These are phyloP conservation scores for Apiotrichum brassicae DNA, from an alignment of 1,284 basidiomycete genomes.

Conservation along the genomic window DNA sequence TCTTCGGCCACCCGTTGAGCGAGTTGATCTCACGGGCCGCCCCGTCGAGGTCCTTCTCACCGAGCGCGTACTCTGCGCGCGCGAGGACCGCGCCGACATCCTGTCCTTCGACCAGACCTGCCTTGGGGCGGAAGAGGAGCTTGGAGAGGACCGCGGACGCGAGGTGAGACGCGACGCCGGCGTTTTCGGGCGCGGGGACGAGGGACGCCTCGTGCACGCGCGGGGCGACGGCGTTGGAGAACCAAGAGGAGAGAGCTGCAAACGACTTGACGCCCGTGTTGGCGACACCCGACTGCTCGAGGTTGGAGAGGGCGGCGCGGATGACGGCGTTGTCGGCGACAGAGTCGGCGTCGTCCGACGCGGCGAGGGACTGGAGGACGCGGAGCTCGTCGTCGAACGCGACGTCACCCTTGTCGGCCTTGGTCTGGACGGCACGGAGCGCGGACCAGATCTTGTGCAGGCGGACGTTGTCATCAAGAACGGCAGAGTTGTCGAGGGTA, in stretches of 20 bases:
- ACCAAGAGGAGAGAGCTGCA: constrained; percentile 83
- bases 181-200: constrained; percentile 64
- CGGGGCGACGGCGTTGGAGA: constrained; percentile 74
- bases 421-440: constrained; percentile 50
- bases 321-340: constrained; percentile 50
- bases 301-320: constrained; percentile 59
- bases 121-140: constrained; percentile 70
- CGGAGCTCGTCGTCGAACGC: constrained; percentile 84
- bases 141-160: constrained; percentile 69
- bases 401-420: constrained; percentile 54
- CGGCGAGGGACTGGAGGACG: constrained; percentile 61
- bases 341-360: constrained; percentile 53
- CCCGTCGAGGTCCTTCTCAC: constrained; percentile 86
- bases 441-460: constrained; percentile 57
- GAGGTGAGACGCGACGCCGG: constrained; percentile 81
- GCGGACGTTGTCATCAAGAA: constrained; percentile 82
- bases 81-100: constrained; percentile 83
- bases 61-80: constrained; percentile 81
- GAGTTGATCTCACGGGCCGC: constrained; percentile 90
- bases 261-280: constrained; percentile 85
- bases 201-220: constrained; percentile 80
- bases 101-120: constrained; percentile 60
- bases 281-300: constrained; percentile 69
- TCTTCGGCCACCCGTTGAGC: constrained; percentile 75
- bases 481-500: constrained; percentile 80